phyloP scores from a whole-genome alignment of 2,329 filamentous ascomycete species.

The Xylaria multiplex region DNA sequence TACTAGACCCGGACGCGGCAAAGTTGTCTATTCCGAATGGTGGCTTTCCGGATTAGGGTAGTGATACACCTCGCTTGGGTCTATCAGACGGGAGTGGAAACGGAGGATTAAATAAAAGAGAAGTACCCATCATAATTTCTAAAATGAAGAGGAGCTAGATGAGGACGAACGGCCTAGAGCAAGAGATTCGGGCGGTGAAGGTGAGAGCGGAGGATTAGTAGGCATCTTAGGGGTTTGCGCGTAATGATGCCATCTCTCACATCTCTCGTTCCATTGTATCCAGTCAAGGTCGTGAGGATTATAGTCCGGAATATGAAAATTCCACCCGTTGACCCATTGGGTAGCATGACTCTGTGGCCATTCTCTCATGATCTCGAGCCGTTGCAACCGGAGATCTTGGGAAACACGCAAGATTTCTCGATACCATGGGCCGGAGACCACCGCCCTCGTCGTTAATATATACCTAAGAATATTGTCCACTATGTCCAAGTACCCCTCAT shows the following conservation, averaged over 20 bases:
- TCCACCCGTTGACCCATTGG: slow-evolving; percentile 1
- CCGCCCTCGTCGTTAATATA: not conserved
- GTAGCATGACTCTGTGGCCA: not conserved
- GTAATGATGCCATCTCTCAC: not conserved
- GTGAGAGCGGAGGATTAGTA: no score
- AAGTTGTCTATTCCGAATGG: no score
- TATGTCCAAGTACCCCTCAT: not conserved
- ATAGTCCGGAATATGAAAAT: not conserved
- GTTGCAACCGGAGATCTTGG: not conserved
- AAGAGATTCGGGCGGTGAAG: no score
- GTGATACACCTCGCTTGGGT: no score
- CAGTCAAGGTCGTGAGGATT: not conserved
- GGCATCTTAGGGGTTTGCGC: not conserved
- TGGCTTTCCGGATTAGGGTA: no score
- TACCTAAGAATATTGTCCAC: not conserved
- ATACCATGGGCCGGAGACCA: slow-evolving; percentile 12
- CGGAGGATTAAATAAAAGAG: no score
- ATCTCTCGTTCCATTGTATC: not conserved
- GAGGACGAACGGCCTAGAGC: no score
- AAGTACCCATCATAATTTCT: no score
- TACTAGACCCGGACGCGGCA: no score
- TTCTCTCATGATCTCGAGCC: not conserved
- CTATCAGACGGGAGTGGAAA: no score
- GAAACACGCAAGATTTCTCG: not conserved
- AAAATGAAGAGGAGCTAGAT: no score